Base-by-base conservation (phyloP, 768 basidiomycete species). In the Trametes gibbosa region DNA sequence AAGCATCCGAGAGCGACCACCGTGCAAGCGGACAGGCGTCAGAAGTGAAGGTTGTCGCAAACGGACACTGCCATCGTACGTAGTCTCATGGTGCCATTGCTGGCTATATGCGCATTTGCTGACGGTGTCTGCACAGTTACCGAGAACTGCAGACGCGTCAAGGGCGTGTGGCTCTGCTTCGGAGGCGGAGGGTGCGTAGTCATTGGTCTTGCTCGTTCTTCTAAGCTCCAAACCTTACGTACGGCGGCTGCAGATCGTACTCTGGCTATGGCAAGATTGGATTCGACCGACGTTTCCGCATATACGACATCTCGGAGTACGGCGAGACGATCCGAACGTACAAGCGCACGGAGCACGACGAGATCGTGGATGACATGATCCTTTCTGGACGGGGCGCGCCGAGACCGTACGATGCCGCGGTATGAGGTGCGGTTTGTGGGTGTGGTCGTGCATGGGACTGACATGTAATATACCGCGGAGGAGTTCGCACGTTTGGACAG, bases 291-390 rank as follows among this genome's bases (percentile, higher is more conserved):
- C 82, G 96, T 41, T 94, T 96, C 80, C 80, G 96, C 8, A 77
- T 98, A 45, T 98, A 88, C 72, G 85, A 93, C 24, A 80, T 98
- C 51, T 89, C 87, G 17, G 85, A 93, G 61, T 98, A 82, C 66
- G 96, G 96, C 45, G 96, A 98, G 79, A 95, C 84, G 6, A 92
- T 98, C 69, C 77, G 80, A 69, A 96, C 96, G 37, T 85, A 90
- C 72, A 97, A 97, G 73, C 84, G 85, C 39, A 86, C 84, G 4
- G 90, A 91, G 69, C 77, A 86, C 57, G 85, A 86, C 53, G 83
- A 82, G 54, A 75, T 90, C 14, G 50, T 90, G 43, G 86, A 90
- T 64, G 79, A 81, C 60, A 79, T 88, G 75, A 69, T 84, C 12
- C 76, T 92, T 6, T 78, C 79, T 3, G 90, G 90, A 7, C 56